phyloP scores from a whole-genome alignment of 306 rosid genomes.

The Begonia fuchsioides region DNA sequence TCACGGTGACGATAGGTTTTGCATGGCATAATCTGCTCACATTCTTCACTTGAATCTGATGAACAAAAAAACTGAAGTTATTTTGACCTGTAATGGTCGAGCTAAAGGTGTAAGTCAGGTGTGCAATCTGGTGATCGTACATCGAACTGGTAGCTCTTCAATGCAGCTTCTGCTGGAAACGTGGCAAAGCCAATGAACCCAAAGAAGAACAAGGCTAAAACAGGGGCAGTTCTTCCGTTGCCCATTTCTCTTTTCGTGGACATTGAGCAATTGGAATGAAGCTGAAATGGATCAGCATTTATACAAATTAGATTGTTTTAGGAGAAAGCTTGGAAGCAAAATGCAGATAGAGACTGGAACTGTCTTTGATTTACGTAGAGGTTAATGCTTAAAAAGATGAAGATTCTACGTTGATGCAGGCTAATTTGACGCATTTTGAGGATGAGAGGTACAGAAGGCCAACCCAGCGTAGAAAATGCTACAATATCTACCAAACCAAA shows the following conservation, averaged over 20 bases:
- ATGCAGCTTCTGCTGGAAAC: conserved; percentile 52
- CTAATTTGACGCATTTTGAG: neutral
- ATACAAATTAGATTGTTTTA: conserved; percentile 16
- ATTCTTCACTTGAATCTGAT: conserved; percentile 20
- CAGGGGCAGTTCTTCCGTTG: neutral
- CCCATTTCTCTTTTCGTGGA: conserved; percentile 18
- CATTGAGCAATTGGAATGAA: neutral
- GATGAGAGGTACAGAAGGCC: conserved; percentile 13
- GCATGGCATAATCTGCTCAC: conserved; percentile 17
- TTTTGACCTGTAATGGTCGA: neutral
- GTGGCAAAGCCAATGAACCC: conserved; percentile 30
- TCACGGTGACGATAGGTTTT: conserved; percentile 15
- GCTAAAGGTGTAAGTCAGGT: neutral
- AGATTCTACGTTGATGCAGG: too few species aligned
- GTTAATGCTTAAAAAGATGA: conserved; percentile 28
- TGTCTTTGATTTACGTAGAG: conserved; percentile 45
- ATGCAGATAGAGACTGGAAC: conserved; percentile 41
- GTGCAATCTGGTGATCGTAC: conserved; percentile 15
- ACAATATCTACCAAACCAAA: neutral
- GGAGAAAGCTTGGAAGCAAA: conserved; percentile 44
- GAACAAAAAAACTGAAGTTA: neutral
- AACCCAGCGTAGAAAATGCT: conserved; percentile 8
- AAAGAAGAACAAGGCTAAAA: conserved; percentile 17
- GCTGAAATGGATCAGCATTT: conserved; percentile 10
- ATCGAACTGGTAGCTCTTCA: conserved; percentile 70